Evolutionary conservation across 2,329 filamentous ascomycete genomes (phyloP).

Genomic region (Lachnellula willkommii): DNA sequence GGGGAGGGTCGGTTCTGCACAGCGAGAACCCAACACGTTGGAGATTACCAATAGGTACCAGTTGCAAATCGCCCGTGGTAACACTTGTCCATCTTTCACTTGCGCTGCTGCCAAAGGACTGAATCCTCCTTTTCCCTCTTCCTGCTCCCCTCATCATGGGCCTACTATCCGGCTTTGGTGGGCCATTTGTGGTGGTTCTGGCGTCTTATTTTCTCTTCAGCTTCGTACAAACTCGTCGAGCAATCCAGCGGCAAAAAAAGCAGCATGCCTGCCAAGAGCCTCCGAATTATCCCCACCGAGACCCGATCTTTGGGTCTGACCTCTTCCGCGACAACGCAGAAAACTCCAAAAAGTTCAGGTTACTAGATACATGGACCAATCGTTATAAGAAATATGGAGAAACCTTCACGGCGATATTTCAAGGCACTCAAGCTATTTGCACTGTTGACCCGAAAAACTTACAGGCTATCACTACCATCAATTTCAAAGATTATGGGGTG

Average conservation of each 20-base stretch:
- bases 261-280: neutral
- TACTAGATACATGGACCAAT: neutral
- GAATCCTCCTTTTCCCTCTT: neutral
- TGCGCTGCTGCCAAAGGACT: too few species aligned
- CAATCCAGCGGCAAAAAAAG: neutral
- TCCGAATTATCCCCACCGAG: neutral
- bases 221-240: neutral
- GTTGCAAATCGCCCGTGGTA: too few species aligned
- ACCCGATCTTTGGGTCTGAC: slow-evolving; percentile 1
- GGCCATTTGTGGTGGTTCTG: neutral
- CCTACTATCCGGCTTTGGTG: neutral
- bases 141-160: neutral
- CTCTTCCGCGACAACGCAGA: neutral
- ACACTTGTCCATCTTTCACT: too few species aligned
- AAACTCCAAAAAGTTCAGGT: neutral
- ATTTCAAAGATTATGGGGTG: slow-evolving; percentile 45
- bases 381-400: neutral
- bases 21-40: too few species aligned
- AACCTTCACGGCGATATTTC: neutral
- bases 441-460: slow-evolving; percentile 37
- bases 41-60: too few species aligned
- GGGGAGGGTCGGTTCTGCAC: too few species aligned
- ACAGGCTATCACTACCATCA: slow-evolving; percentile 45
- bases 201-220: neutral
- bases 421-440: neutral